Base-by-base conservation (phyloP, 345 rosid genomes). In the Citrus cavaleriei region DNA sequence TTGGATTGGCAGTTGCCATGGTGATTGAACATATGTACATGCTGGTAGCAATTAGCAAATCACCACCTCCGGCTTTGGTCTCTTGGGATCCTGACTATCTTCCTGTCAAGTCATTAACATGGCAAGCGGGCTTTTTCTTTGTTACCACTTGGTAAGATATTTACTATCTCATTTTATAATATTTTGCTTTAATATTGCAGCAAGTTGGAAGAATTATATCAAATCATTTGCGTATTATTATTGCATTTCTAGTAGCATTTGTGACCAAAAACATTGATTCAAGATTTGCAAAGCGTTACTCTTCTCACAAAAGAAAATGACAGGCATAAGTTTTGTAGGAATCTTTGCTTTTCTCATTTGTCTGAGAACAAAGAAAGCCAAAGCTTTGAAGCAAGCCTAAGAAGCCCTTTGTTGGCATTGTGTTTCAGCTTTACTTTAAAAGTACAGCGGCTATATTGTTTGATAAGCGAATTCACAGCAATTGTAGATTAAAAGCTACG, bases 121-220 rank as follows among this genome's bases (percentile, higher is more conserved):
- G 85, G 84, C 95, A 90, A 77, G 98, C 99, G 0, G 93, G 88
- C 24, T 87, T 92, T 76, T 93, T 93, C 92, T 94, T 92, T 35
- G 84, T 91, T 76, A 72, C 93, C 63, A 93, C 97, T 8, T 94
- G 98, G 98, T 94, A 88, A 66, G 67, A 32, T 69, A n/a, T 19
- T 7, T 46, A 21, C 16, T 4, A 35, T 25, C 27, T 25, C 13
- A 60, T 8, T 60, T 60, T 60, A 60, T 1, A 54, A 54, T 54
- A 54, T 54, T 54, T 54, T 18, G 58, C 8, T 54, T 18, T 18
- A 16, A 19, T 18, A 59, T 59, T 59, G 25, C 62, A n/a, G 62
- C 22, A 13, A 30, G 10, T 63, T 59, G 62, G 62, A n/a, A 63
- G 9, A 63, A 63, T 28, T 60, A n/a, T 60, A 13, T 10, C 30